phyloP scores from a whole-genome alignment of 2,329 filamentous ascomycete genomes.

The Mycosphaerella sp. region DNA sequence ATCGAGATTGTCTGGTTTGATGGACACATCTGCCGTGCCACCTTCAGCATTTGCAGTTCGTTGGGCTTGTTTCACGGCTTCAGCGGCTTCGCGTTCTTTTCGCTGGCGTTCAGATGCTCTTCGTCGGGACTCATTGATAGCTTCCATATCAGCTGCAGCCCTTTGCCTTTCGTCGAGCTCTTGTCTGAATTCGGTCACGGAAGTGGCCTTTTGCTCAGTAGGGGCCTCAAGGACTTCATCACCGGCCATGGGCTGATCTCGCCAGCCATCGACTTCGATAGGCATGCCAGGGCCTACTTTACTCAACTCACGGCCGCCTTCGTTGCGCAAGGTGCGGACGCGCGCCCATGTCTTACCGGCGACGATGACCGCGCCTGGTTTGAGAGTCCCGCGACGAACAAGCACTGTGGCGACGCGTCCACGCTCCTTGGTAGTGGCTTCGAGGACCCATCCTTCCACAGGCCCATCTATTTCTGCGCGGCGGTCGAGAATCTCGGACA shows the following conservation, averaged over 20 bases:
- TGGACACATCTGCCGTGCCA: conserved; percentile 23
- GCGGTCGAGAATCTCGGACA: conserved; percentile 86
- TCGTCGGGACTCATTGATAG: conserved; percentile 63
- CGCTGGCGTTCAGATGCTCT: conserved; percentile 56
- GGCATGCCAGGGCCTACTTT: conserved; percentile 82
- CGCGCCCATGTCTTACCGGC: conserved; percentile 84
- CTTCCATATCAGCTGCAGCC: conserved; percentile 62
- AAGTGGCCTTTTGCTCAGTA: conserved; percentile 70
- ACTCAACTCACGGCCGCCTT: conserved; percentile 64
- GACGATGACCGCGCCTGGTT: conserved; percentile 72
- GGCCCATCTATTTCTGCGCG: conserved; percentile 69
- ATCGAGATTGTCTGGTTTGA: conserved; percentile 22
- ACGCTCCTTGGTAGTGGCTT: conserved; percentile 77
- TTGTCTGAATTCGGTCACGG: conserved; percentile 67
- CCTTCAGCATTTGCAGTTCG: conserved; percentile 13
- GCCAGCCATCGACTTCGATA: conserved; percentile 93
- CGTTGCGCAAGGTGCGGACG: conserved; percentile 77
- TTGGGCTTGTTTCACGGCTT: conserved; percentile 27
- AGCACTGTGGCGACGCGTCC: conserved; percentile 86
- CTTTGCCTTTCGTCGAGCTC: conserved; percentile 64
- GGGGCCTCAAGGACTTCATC: conserved; percentile 79
- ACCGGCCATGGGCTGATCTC: conserved; percentile 75
- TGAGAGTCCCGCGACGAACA: conserved; percentile 78
- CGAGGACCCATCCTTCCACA: conserved; percentile 89
- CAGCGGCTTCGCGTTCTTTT: conserved; percentile 46